These are phyloP conservation scores for Fraxinus ornus DNA, from an alignment of 305 asterid genomes.

Conservation along the genomic window DNA sequence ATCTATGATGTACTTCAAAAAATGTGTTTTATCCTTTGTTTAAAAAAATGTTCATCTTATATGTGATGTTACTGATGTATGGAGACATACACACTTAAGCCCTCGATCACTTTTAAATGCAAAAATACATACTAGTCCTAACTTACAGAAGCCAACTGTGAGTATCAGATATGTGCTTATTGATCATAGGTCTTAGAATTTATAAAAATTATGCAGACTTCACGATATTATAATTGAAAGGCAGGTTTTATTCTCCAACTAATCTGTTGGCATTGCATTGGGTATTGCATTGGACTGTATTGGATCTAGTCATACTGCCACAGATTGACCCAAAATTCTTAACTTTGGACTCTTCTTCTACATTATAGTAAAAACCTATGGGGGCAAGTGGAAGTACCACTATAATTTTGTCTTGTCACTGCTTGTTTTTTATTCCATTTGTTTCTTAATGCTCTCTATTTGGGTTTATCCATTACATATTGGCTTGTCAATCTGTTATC, in stretches of 20 bases:
- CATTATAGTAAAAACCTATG: background rate
- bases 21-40: background rate
- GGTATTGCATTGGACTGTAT: background rate
- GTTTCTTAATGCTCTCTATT: background rate
- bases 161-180: background rate
- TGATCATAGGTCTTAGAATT: background rate
- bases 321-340: background rate
- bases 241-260: background rate
- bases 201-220: background rate
- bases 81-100: background rate
- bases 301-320: background rate
- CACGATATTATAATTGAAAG: background rate
- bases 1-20: background rate
- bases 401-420: background rate
- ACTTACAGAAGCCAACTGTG: background rate
- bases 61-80: background rate
- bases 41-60: background rate
- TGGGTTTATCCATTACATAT: background rate
- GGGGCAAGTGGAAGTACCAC: background rate
- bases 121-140: background rate
- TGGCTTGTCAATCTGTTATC: conserved; percentile 3
- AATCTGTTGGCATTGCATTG: background rate
- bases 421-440: background rate
- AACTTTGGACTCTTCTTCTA: background rate
- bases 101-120: background rate